Percentiles rank a stretch among this genome's conserved stretches.
Conservation (phyloP, 73 alveolate genomes). For the Blepharisma japonicum region DNA sequence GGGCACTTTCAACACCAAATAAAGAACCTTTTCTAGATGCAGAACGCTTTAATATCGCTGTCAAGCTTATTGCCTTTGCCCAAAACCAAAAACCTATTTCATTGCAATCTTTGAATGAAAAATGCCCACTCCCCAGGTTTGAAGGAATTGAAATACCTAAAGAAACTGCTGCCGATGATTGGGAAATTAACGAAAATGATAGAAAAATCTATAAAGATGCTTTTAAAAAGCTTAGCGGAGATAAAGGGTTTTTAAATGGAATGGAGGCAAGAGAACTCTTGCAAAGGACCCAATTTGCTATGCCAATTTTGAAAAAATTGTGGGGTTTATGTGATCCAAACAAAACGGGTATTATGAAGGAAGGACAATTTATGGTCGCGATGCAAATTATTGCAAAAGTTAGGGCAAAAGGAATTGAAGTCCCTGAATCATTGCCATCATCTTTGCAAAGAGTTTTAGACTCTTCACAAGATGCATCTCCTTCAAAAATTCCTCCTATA, state of each 20-base stretch:
- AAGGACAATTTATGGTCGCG: conserved; percentile 45
- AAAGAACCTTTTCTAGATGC: conserved; percentile 59
- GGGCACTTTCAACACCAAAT: conserved; percentile 75
- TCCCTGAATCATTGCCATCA: neutral
- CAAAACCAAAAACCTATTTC: conserved; percentile 77
- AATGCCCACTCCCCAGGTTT: neutral
- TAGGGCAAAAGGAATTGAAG: neutral
- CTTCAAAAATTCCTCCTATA: neutral
- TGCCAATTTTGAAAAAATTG: conserved; percentile 34
- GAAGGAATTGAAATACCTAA: conserved; percentile 22
- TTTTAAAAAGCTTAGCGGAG: conserved; percentile 21
- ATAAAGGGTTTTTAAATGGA: conserved; percentile 25
- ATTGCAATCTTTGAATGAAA: conserved; percentile 62
- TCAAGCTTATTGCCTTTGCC: conserved; percentile 89
- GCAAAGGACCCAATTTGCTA: conserved; percentile 46
- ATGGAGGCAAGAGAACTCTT: conserved; percentile 32
- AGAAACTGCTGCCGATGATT: neutral
- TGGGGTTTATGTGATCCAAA: conserved; percentile 52
- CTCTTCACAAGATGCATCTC: too few relatives aligned
- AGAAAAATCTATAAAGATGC: neutral
- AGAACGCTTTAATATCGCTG: conserved; percentile 85
- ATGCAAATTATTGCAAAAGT: conserved; percentile 43
- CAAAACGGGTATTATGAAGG: conserved; percentile 37
- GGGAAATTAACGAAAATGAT: conserved; percentile 23
- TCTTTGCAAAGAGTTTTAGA: conserved; percentile 3